Percentiles rank a stretch among this genome's conserved stretches.
Conservation (phyloP, 257 asterid species). For the Nicotiana obtusifolia region DNA sequence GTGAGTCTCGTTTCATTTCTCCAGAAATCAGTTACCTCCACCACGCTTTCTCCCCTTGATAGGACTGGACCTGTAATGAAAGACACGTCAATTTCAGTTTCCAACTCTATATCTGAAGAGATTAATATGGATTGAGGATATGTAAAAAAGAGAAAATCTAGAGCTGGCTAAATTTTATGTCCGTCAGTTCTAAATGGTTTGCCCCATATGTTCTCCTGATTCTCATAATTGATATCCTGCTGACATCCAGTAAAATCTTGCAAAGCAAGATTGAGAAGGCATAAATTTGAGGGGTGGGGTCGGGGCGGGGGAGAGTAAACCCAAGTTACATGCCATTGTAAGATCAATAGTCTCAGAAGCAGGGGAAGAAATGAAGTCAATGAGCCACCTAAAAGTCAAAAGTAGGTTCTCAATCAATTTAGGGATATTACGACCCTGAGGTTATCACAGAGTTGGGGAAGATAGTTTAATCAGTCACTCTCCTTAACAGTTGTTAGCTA, state of each 20-base stretch:
- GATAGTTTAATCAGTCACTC: background rate
- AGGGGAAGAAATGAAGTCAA: background rate
- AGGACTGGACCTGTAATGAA: constrained; percentile 75
- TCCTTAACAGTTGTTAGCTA: background rate
- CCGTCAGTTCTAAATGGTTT: too few species aligned
- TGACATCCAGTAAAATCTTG: background rate
- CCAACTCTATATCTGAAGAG: too few species aligned
- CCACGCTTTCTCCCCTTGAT: constrained; percentile 95
- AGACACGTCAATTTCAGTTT: background rate
- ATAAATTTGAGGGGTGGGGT: background rate
- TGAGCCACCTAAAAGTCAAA: background rate
- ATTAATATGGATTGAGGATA: too few species aligned
- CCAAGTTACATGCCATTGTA: too few species aligned
- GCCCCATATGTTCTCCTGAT: background rate
- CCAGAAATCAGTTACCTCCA: constrained; percentile 86
- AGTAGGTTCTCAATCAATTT: background rate
- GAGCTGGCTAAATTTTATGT: too few species aligned
- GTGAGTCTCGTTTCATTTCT: constrained; percentile 98
- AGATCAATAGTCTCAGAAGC: background rate
- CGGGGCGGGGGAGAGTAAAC: background rate
- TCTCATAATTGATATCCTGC: background rate
- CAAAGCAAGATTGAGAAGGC: background rate
- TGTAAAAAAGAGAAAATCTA: too few species aligned
- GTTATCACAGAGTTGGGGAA: background rate
- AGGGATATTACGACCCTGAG: background rate